Conservation (phyloP, 2,329 filamentous ascomycete genomes). For the Sarocladium strictum region DNA sequence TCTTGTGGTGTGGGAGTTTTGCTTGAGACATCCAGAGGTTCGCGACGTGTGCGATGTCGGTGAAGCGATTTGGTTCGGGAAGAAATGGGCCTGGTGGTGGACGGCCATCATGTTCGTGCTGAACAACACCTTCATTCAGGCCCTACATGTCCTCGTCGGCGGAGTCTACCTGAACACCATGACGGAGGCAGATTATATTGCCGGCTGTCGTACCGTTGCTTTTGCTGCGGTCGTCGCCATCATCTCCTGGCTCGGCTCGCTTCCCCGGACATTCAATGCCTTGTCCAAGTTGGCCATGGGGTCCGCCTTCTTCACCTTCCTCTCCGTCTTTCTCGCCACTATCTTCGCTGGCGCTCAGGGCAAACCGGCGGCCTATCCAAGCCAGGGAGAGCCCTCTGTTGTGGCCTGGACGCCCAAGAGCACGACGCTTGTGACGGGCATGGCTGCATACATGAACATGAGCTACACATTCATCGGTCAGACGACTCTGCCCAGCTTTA, state of each 20-base stretch:
- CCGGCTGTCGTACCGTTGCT: constrained; percentile 67
- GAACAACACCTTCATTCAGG: constrained; percentile 90
- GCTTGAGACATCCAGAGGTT: constrained; percentile 81
- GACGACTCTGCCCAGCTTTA: constrained; percentile 89
- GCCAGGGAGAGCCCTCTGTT: constrained; percentile 58
- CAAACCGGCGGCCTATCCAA: constrained; percentile 63
- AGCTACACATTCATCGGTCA: constrained; percentile 95
- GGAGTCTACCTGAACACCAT: constrained; percentile 90
- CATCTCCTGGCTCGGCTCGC: constrained; percentile 70
- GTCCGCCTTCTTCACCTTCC: constrained; percentile 82
- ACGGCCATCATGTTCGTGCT: constrained; percentile 83
- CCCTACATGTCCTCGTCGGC: constrained; percentile 74
- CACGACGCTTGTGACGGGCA: constrained; percentile 74
- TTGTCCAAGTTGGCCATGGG: constrained; percentile 72
- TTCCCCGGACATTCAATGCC: constrained; percentile 79
- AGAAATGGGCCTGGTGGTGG: constrained; percentile 63
- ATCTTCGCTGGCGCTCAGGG: constrained; percentile 73
- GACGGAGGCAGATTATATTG: constrained; percentile 56
- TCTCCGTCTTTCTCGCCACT: constrained; percentile 78
- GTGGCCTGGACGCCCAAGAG: constrained; percentile 60
- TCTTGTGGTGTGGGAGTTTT: constrained; percentile 68
- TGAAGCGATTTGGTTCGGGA: constrained; percentile 85
- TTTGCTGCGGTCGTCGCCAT: constrained; percentile 71
- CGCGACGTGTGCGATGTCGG: constrained; percentile 92
- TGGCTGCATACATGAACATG: constrained; percentile 91